A percentile compares a stretch with the other conserved stretches of the same genome.
Conservation (phyloP, 768 basidiomycete species). For the Astraeus odoratus region DNA sequence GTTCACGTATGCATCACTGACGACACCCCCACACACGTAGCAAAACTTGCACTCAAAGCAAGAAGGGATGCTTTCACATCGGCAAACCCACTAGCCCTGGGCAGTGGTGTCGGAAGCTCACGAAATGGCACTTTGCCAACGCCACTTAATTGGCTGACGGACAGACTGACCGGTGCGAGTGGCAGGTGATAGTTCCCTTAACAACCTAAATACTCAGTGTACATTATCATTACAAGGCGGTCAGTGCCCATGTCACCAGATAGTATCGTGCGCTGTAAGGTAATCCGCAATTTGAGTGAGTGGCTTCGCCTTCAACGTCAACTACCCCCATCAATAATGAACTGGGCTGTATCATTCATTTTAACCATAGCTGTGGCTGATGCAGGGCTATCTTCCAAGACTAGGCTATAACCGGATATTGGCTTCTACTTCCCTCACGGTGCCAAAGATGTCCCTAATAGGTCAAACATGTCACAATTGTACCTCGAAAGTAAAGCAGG, state of each 20-base stretch:
- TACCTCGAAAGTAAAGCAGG: background rate
- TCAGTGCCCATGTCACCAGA: background rate
- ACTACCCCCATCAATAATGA: too few relatives aligned
- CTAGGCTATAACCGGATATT: too few relatives aligned
- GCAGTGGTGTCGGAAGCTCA: conserved; percentile 51
- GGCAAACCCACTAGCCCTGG: conserved; percentile 77
- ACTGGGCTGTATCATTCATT: too few relatives aligned
- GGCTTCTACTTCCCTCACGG: conserved; percentile 16
- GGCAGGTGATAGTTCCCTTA: conserved; percentile 29
- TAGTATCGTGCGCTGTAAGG: background rate
- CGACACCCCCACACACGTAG: conserved; percentile 32
- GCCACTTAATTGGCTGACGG: conserved; percentile 75
- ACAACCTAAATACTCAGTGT: background rate
- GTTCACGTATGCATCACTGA: conserved; percentile 4
- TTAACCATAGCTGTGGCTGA: too few relatives aligned
- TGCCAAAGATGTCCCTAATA: conserved; percentile 20
- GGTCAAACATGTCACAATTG: background rate
- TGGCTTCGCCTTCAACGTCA: too few relatives aligned
- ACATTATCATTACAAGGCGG: background rate
- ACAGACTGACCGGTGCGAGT: conserved; percentile 61
- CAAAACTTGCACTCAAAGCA: conserved; percentile 60
- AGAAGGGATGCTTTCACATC: conserved; percentile 74
- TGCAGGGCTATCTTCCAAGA: too few relatives aligned
- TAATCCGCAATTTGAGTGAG: background rate
- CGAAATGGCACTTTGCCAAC: conserved; percentile 58